A percentile compares a stretch with the other conserved stretches of the same genome.
Evolutionary conservation across 805 yeast species (phyloP).

Genomic region (Metschnikowia bowlesiae): DNA sequence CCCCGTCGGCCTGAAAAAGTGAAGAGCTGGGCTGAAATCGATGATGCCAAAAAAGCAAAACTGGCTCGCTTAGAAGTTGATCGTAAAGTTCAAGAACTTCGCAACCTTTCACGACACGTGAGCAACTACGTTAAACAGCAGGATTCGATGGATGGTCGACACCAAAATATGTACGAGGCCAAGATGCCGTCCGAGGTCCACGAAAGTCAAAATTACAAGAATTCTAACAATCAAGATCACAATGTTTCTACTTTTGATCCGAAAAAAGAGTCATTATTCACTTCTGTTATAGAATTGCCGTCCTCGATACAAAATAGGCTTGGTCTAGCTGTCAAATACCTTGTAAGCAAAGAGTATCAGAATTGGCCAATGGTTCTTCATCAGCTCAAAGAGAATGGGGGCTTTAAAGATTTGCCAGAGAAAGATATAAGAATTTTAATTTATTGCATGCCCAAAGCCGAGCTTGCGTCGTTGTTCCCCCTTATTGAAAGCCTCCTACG

Average conservation of each 20-base stretch:
- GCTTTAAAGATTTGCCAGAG: slow-evolving; percentile 28
- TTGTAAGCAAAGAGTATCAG: slow-evolving; percentile 36
- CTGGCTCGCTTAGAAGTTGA: slow-evolving; percentile 22
- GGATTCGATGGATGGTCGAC: slow-evolving; percentile 13
- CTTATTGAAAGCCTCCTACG: slow-evolving; percentile 23
- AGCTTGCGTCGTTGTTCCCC: slow-evolving; percentile 30
- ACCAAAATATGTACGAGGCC: slow-evolving; percentile 10
- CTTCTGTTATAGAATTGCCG: slow-evolving; percentile 32
- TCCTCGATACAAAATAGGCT: slow-evolving; percentile 29
- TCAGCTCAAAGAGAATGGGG: slow-evolving; percentile 32
- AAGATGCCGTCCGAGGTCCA: slow-evolving; percentile 18
- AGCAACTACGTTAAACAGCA: slow-evolving; percentile 13
- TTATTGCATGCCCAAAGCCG: slow-evolving; percentile 36
- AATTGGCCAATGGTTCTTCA: slow-evolving; percentile 47
- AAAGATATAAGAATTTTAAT: slow-evolving; percentile 36
- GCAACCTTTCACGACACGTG: slow-evolving; percentile 27
- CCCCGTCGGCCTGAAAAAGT: slow-evolving; percentile 5
- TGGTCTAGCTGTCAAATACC: slow-evolving; percentile 36
- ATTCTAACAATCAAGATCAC: not conserved
- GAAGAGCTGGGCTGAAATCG: slow-evolving; percentile 21
- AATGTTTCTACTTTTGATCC: slow-evolving; percentile 9
- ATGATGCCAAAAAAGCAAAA: slow-evolving; percentile 17
- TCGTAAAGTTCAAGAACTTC: slow-evolving; percentile 25
- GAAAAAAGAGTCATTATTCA: slow-evolving; percentile 11
- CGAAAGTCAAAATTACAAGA: not conserved